A percentile compares a stretch with the other conserved stretches of the same genome.
These are phyloP conservation scores for Aspergillus ruber DNA, from an alignment of 2,329 filamentous ascomycete species.

Conservation along the genomic window DNA sequence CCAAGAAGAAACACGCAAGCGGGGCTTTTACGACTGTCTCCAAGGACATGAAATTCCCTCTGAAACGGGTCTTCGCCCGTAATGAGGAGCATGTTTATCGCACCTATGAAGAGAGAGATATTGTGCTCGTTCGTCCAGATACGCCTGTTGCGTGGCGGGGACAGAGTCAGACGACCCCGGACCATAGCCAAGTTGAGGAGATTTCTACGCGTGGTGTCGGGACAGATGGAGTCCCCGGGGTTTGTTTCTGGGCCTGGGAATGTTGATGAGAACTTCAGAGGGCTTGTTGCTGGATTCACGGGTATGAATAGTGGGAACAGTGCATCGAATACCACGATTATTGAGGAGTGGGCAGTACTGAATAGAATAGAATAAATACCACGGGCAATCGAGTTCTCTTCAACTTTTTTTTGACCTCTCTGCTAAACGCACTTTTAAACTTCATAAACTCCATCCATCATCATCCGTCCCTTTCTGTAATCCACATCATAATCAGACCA, in stretches of 20 bases:
- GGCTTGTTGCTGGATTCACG: not conserved
- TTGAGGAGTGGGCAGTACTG: not conserved
- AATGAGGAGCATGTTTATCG: constrained; percentile 14
- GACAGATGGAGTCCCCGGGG: not conserved
- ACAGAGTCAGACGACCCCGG: not conserved
- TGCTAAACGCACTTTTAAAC: not conserved
- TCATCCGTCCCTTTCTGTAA: not conserved
- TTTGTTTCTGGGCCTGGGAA: not conserved
- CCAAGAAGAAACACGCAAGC: not conserved
- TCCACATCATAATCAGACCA: no score
- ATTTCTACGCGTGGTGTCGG: not conserved
- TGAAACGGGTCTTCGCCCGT: constrained; percentile 4
- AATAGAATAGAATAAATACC: not conserved
- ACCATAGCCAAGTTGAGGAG: not conserved
- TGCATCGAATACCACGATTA: not conserved
- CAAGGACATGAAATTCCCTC: constrained; percentile 1
- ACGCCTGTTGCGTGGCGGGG: constrained; percentile 23
- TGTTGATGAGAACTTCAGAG: not conserved
- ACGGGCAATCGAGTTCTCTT: not conserved
- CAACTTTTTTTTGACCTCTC: not conserved
- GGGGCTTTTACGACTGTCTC: not conserved
- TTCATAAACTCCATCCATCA: not conserved
- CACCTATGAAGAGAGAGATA: constrained; percentile 18
- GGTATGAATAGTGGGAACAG: not conserved
- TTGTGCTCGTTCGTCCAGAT: constrained; percentile 22